Conservation (phyloP, 148 eudicot species). For the Camellia sinensis region DNA sequence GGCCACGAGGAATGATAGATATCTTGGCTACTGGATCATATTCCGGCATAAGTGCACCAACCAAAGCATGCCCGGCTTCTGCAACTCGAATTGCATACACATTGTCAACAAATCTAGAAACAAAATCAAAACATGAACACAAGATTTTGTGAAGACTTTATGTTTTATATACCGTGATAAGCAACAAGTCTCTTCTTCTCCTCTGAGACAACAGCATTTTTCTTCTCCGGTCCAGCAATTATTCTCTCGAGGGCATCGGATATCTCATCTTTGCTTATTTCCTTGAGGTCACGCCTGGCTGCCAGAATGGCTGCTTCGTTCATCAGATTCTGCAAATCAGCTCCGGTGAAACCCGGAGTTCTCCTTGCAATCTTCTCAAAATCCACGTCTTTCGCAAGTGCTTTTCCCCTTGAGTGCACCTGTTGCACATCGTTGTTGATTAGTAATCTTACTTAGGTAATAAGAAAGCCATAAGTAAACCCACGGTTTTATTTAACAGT, state of each 20-base stretch:
- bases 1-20: conserved; percentile 98
- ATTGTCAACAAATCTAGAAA: neutral
- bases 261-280: conserved; percentile 98
- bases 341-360: conserved; percentile 98
- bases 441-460: neutral
- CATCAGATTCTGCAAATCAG: conserved; percentile 97
- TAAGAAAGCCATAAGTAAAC: neutral
- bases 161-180: conserved; percentile 66
- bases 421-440: conserved; percentile 7
- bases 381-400: conserved; percentile 97
- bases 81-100: conserved; percentile 21
- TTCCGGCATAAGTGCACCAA: conserved; percentile 98
- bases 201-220: conserved; percentile 96
- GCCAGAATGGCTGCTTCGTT: conserved; percentile 99
- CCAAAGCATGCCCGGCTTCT: conserved; percentile 99
- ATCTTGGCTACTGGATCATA: conserved; percentile 98
- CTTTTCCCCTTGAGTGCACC: conserved; percentile 99
- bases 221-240: conserved; percentile 99
- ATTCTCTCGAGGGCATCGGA: conserved; percentile 96
- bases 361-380: conserved; percentile 94
- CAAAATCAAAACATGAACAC: neutral
- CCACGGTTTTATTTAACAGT: too few species aligned
- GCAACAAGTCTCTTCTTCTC: conserved; percentile 98
- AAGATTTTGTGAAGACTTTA: neutral
- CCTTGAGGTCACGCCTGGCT: conserved; percentile 95